A percentile compares a stretch with the other conserved stretches of the same genome.
phyloP scores from a whole-genome alignment of 371 early-diverging fungal species.

The Actinomucor elegans region DNA sequence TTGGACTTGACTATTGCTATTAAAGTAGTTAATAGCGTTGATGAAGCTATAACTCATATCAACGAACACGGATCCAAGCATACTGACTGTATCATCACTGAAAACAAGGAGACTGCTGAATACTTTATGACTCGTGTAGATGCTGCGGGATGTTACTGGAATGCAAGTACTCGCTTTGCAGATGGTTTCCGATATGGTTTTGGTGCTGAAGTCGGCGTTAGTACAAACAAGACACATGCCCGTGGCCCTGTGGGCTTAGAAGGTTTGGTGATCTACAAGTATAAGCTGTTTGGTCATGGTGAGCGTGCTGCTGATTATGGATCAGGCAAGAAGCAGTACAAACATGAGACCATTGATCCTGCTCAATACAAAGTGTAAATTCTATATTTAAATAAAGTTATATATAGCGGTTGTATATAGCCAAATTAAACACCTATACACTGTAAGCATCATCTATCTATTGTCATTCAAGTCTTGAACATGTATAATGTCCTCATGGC shows the following conservation, averaged over 20 bases:
- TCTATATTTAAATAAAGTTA: no score
- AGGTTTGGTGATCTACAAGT: constrained; percentile 96
- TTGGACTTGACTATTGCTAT: constrained; percentile 86
- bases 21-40: constrained; percentile 70
- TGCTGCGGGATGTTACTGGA: constrained; percentile 97
- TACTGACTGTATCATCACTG: constrained; percentile 92
- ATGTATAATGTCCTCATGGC: no score
- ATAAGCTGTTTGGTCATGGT: constrained; percentile 89
- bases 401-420: no score
- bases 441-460: no score
- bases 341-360: constrained; percentile 61
- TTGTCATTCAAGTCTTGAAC: no score
- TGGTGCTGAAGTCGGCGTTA: constrained; percentile 95
- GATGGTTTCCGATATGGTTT: constrained; percentile 98
- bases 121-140: constrained; percentile 89
- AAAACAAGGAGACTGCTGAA: constrained; percentile 70
- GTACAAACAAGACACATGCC: constrained; percentile 98
- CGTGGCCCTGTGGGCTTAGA: constrained; percentile 97
- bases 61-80: constrained; percentile 93
- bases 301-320: constrained; percentile 82
- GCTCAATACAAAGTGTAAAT: constrained; percentile 26
- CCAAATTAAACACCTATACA: no score
- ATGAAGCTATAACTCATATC: constrained; percentile 88
- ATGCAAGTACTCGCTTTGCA: constrained; percentile 94
- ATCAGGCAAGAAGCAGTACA: constrained; percentile 68